Base-by-base conservation (phyloP, 495 filamentous ascomycete species). In the Penicillium angulare region DNA sequence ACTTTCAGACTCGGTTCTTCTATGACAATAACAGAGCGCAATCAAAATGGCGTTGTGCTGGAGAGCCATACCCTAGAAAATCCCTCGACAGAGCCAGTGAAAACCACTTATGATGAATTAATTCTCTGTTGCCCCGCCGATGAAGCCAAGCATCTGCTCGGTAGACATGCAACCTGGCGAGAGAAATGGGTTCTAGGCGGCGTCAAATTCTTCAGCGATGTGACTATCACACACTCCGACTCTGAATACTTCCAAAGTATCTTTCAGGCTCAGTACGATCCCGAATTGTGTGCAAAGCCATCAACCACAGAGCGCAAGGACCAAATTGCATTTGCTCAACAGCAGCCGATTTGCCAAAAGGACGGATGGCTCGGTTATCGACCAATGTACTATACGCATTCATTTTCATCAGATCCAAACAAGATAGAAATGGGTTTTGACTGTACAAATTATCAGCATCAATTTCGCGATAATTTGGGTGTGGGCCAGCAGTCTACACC, bases 341-440 rank as follows among this genome's bases (percentile, higher is more conserved):
- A 74, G 24, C 48, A 69, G 15, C 61, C 65, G 0, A 53, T 47
- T 10, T 60, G 60, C 10, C 60, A 65, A 31, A 60, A 65, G 32
- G 68, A 73, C 29, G 66, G 71, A 9, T 72, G 70, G 67, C 32
- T 53, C 9, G 78, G 81, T 17, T 92, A 86, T 64, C 74, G 80
- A 15, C 86, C 89, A 13, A 93, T 93, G 89, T 93, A 93, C 69
- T 86, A 82, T 65, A 92, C 83, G 50, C 86, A 89, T 45, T 79
- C 75, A 12, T 90, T 89, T 60, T 58, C 69, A 8, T 56, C 78
- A 10, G 84, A 87, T 54, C 78, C 75, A 9, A 72, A 75, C 10
- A 87, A 88, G 55, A 85, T 95, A 7, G 89, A 95, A 58, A 92
- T 95, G 88, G 86, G 80, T 53, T 95, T 92, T 65, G 87, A 92